Evolutionary conservation across 2,329 filamentous ascomycete species (phyloP), one percentile per base, ranked within the genome.

Genomic region (Pseudonectria buxi): DNA sequence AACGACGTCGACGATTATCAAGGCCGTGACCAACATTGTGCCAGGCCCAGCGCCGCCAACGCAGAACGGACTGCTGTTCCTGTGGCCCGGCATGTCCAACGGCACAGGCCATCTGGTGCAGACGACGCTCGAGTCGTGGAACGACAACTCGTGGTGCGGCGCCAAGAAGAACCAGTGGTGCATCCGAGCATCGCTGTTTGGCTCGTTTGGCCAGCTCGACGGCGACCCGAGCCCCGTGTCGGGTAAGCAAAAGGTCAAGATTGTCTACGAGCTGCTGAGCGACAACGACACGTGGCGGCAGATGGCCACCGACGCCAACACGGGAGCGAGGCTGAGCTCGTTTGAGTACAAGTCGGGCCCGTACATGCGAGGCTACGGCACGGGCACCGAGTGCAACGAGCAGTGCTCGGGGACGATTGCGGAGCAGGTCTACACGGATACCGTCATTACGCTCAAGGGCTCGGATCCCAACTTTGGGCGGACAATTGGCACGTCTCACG

Each of bases 21-120:
- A 47, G 37, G 44, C 44, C 30, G 44, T 47, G 28, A 47, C 44
- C 30, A 47, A 42, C 10, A 26, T 47, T 31, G 43, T 47, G 28
- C 44, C 44, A 7, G 44, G 44, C 4, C 16, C 28, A 3, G 33
- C 44, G 3, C 44, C 44, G 10, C 10, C 36, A 6, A 41, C 40
- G 9, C 44, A 47, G 32, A 43, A 38, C 30, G 44, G 43, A 13
- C 28, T 33, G 5, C 43, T 47, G 14, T 41, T 40, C 32, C 22
- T 47, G 26, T 47, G 44, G 44, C 44, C 44, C 10, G 44, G 44
- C 16, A 47, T 47, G 44, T 47, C 44, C 40, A 47, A 47, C 36
- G 44, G 44, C 34, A 47, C 44, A 2, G 44, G 44, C 16, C 32
- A 47, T 10, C 43, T 47, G 15, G 40, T 47, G 33, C 44, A 47